A percentile compares a stretch with the other conserved stretches of the same genome.
Evolutionary conservation across 2,329 filamentous ascomycete species (phyloP).

Genomic region (Fusarium liriodendri): DNA sequence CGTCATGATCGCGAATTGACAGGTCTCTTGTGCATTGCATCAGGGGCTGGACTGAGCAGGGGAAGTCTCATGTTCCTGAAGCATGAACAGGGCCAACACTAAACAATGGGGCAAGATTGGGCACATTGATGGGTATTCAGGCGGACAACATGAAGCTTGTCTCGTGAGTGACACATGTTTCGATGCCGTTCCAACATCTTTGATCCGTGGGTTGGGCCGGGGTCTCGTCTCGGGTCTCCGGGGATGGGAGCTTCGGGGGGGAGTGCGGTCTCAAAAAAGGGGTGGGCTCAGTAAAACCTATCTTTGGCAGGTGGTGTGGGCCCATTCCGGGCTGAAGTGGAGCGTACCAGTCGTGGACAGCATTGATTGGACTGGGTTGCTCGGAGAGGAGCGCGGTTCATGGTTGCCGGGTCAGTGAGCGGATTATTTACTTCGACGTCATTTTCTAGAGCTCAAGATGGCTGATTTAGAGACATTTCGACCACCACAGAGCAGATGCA

Average conservation of each 20-base stretch:
- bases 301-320: not conserved
- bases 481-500: not conserved
- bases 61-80: not conserved
- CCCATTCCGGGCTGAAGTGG: slow-evolving; percentile 11
- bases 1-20: not conserved
- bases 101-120: not conserved
- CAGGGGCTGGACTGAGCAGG: not conserved
- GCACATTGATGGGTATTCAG: not conserved
- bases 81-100: not conserved
- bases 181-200: not conserved
- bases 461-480: not conserved
- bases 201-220: not conserved
- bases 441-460: slow-evolving; percentile 17
- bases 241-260: slow-evolving; percentile 12
- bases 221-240: not conserved
- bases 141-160: not conserved
- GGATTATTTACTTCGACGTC: slow-evolving; percentile 50
- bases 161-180: slow-evolving; percentile 4
- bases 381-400: not conserved
- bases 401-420: slow-evolving; percentile 42
- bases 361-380: slow-evolving; percentile 27
- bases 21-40: not conserved
- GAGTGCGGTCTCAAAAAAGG: not conserved
- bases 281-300: not conserved
- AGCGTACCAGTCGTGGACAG: slow-evolving; percentile 21